Evolutionary conservation across 495 filamentous ascomycete species (phyloP), one percentile per base, ranked within the genome.

Genomic region (Staphylotrichum longicolle): DNA sequence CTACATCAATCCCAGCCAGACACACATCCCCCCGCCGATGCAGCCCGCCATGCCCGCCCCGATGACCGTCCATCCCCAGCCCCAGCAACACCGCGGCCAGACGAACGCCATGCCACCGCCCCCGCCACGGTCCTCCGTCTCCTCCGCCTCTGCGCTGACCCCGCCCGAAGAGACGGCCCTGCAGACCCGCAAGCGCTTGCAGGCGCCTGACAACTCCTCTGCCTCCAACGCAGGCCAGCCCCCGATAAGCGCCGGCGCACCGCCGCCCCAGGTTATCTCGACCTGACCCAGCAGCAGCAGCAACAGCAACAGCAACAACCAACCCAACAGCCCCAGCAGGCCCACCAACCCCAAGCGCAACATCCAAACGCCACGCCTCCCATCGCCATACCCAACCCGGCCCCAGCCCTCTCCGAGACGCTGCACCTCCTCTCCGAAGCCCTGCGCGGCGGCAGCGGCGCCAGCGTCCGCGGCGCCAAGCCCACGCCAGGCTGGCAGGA

Each of bases 151-250:
- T 7, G 79, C 77, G 3, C 70, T 81, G 12, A 81, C 79, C 0
- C 79, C 78, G 2, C 79, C 79, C n/a, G 79, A 80, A 35, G 79
- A 81, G 67, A 74, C 70, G 9, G 51, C 66, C 11, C 61, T 69
- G 8, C 75, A 75, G 5, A 61, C 70, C 5, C 74, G 74, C 32
- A 75, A 74, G 61, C 68, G 73, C 30, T 54, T 67, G 40, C 65
- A 70, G 41, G 66, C 55, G 5, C 49, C 58, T 0, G 64, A 71
- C 7, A 63, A n/a, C 46, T 62, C 32, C 49, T 41, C 53, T 11
- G n/a, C 33, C 4, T 41, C 45, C 54, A 52, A 52, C 59, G 4
- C 56, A 30, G 20, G 45, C 34, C 40, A 63, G 9, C 34, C 62
- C 46, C 61, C 68, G 77, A 81, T 15, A 79, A 77, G 66, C 74